These are phyloP conservation scores for Ceratocystiopsis sp. DNA, from an alignment of 2,329 filamentous ascomycete genomes.

Conservation along the genomic window DNA sequence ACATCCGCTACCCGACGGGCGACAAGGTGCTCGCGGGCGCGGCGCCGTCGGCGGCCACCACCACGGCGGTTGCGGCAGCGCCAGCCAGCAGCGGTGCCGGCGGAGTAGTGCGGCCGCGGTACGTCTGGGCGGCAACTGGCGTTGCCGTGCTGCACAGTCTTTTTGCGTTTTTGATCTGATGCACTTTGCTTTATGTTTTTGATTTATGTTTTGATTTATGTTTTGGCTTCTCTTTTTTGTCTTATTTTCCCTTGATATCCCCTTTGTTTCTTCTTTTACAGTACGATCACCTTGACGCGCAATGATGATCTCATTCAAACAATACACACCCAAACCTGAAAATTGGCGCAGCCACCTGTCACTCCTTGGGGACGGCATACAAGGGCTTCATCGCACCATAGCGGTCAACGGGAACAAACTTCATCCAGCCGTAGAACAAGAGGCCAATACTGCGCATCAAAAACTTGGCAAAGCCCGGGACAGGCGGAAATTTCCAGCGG, in stretches of 20 bases:
- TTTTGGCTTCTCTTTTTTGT: not conserved
- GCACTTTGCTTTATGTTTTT: not conserved
- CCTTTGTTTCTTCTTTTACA: not conserved
- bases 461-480: slow-evolving; percentile 10
- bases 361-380: slow-evolving; percentile 9
- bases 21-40: slow-evolving; percentile 20
- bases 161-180: not conserved
- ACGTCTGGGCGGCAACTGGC: too few relatives aligned
- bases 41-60: not conserved
- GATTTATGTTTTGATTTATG: not conserved
- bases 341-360: too few relatives aligned
- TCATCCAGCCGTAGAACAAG: slow-evolving; percentile 11
- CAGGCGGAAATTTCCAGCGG: slow-evolving; percentile 18
- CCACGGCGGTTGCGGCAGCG: too few relatives aligned
- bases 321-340: too few relatives aligned
- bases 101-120: not conserved
- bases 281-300: too few relatives aligned
- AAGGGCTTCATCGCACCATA: slow-evolving; percentile 11
- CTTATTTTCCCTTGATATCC: slow-evolving; percentile 4
- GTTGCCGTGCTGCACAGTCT: not conserved
- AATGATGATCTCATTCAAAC: too few relatives aligned
- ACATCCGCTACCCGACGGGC: slow-evolving; percentile 29
- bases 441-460: slow-evolving; percentile 9
- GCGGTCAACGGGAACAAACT: slow-evolving; percentile 14
- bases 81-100: not conserved